phyloP scores from a whole-genome alignment of 768 basidiomycete genomes.

The Boletus eberwhitei region DNA sequence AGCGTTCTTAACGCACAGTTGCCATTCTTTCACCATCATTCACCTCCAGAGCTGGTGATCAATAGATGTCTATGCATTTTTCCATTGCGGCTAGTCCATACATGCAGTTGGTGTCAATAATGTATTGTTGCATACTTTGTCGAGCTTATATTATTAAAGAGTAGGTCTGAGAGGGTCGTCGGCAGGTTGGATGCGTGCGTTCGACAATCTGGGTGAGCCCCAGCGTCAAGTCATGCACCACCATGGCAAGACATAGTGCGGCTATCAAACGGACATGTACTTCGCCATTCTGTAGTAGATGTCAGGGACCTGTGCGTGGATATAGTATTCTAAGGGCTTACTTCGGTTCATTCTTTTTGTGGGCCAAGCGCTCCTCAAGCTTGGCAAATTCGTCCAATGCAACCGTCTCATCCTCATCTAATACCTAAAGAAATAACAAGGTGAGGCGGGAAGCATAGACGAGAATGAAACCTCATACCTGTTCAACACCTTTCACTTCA shows the following conservation, averaged over 20 bases:
- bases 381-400: slow-evolving; percentile 87
- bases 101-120: not conserved
- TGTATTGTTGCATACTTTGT: not conserved
- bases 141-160: not conserved
- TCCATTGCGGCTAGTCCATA: not conserved
- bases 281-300: slow-evolving; percentile 59
- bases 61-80: not conserved
- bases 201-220: not conserved
- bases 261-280: slow-evolving; percentile 70
- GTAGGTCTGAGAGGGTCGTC: not conserved
- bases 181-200: not conserved
- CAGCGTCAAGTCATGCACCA: not conserved
- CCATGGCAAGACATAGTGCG: not conserved
- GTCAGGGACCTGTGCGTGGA: slow-evolving; percentile 1
- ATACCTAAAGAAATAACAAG: slow-evolving; percentile 46
- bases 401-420: slow-evolving; percentile 87
- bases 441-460: slow-evolving; percentile 5
- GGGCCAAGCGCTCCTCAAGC: slow-evolving; percentile 66
- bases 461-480: slow-evolving; percentile 44
- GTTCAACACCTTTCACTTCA: slow-evolving; percentile 88
- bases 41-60: not conserved
- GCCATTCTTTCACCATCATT: too few relatives aligned
- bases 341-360: slow-evolving; percentile 45
- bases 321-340: slow-evolving; percentile 30
- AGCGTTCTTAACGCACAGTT: not conserved